Base-by-base conservation (phyloP, 192 early-diverging fungal species). In the Polychytrium aggregatum region DNA sequence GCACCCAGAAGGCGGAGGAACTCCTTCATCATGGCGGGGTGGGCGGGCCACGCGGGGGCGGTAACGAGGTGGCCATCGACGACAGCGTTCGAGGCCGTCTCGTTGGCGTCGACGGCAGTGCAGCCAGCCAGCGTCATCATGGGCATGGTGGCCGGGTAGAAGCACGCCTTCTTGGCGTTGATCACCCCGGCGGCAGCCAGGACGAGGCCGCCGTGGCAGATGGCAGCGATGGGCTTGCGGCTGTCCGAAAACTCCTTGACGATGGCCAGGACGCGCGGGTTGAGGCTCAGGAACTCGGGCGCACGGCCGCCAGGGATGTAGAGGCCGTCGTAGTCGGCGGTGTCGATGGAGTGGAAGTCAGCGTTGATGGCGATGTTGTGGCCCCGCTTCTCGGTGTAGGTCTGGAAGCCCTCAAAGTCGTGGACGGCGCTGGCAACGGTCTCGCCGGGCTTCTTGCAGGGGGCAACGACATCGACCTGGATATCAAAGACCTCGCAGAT, bases 241-340 rank as follows among this genome's bases (percentile, higher is more conserved):
- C 28, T 44, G 27, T 28, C 52, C 56, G 76, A 73, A 46, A 77
- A 77, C 40, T 63, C 33, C 28, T 50, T 59, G 41, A 65, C 60
- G 13, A 70, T 26, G n/a, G 57, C 60, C n/a, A 78, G 58, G 14
- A 78, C 69, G 2, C 56, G 48, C 16, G 60, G 50, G 52, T 78
- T 56, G 20, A 72, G 52, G 43, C 75, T 65, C 55, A 67, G 57
- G 56, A 72, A 77, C 63, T 77, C 68, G 48, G 71, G 74, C 44
- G 60, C 65, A 10, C 70, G 57, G 41, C 71, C 74, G 20, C 74
- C 70, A 31, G 71, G 71, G n/a, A 73, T 14, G 38, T 38, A 61
- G 3, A 77, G 63, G 1, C 74, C 74, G n/a, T 59, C 72, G 36
- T 77, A 77, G 18, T 71, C 64, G 20, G 21, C 48, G 17, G 64